Base-by-base conservation (phyloP, 2,329 filamentous ascomycete species). In the Hypocreales sp. region DNA sequence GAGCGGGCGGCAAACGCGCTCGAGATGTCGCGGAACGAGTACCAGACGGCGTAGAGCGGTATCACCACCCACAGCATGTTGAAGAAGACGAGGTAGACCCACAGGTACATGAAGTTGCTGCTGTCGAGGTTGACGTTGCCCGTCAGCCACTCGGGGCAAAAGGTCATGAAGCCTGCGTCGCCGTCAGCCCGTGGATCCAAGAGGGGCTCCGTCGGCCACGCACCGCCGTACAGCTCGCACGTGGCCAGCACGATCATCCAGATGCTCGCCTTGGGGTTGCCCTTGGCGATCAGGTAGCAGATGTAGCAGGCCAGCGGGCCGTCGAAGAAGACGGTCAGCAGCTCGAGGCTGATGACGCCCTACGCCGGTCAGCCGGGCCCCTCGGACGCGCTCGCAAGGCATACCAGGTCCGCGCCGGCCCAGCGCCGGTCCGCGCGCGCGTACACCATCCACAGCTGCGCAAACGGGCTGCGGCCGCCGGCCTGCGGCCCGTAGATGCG, bases 71-170 rank as follows among this genome's bases (percentile, higher is more conserved):
- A 79, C 4, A 77, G 52, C 39, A 61, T 64, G 48, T 79, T 79
- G 57, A 79, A 78, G 49, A 78, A 77, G 37, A 74, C 56, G 11
- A 79, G 53, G 38, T 77, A 78, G 10, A 77, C 55, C 72, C 72
- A 78, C 35, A 64, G 53, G 40, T 73, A 74, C 69, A 79, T 73
- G 39, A 68, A 75, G 50, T 77, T 78, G 51, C 61, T 71, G 12
- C 60, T 59, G 45, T 77, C 68, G 32, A 79, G 62, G 42, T 73
- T 75, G 36, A 61, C 43, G 44, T 63, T 77, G 27, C 61, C 63
- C 3, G 61, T 67, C 9, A 79, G 52, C 73, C 73, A 79, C 50
- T 79, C 73, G 9, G 73, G 73, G 48, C 66, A 72, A 44, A 79
- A 79, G 0, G 73, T 79, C 67, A 79, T 77, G 52, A 72, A 79